These are phyloP conservation scores for Soucietia sequanensis DNA, from an alignment of 805 yeast species.

Conservation along the genomic window DNA sequence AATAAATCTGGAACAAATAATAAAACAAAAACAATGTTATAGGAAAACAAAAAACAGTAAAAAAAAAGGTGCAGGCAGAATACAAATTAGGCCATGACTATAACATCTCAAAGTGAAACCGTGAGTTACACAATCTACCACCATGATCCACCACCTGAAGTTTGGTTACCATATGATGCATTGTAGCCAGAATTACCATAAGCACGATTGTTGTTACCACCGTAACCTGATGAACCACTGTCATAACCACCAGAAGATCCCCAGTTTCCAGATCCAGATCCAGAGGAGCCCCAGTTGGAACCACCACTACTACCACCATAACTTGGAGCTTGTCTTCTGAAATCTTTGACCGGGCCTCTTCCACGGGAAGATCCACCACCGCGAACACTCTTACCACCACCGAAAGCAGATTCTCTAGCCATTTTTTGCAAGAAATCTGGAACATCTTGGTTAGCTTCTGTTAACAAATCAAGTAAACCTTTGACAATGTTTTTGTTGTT, in stretches of 20 bases:
- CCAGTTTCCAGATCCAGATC: constrained; percentile 26
- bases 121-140: constrained; percentile 14
- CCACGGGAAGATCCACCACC: constrained; percentile 44
- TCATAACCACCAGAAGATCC: constrained; percentile 18
- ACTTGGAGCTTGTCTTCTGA: constrained; percentile 43
- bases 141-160: constrained; percentile 43
- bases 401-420: constrained; percentile 69
- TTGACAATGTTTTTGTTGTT: constrained; percentile 86
- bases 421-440: constrained; percentile 84
- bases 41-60: constrained; percentile 12
- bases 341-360: constrained; percentile 50
- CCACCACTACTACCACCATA: constrained; percentile 27
- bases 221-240: constrained; percentile 10
- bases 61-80: constrained; percentile 14
- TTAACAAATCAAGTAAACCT: constrained; percentile 80
- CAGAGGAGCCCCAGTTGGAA: constrained; percentile 34
- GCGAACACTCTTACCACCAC: constrained; percentile 41
- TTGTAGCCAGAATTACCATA: constrained; percentile 21
- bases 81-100: constrained; percentile 10
- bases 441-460: constrained; percentile 97
- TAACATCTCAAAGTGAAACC: not conserved
- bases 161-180: constrained; percentile 36
- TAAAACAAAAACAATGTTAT: too few relatives aligned
- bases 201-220: constrained; percentile 16
- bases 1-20: constrained; percentile 11